Base-by-base conservation (phyloP, 495 filamentous ascomycete species). In the Lasiosphaeris hirsuta region DNA sequence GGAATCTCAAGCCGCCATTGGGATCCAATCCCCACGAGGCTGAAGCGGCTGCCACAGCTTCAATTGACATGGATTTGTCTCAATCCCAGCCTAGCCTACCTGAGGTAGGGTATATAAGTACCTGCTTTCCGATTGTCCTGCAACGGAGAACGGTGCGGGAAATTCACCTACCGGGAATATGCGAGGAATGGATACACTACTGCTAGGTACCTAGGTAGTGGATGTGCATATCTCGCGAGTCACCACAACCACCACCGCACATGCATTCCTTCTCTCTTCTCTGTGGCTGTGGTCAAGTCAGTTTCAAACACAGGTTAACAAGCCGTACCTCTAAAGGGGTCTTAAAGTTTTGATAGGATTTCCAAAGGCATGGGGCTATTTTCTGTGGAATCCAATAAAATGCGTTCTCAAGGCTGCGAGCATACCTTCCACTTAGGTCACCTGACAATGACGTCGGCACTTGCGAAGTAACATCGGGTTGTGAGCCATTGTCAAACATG, bases 401-500 rank as follows among this genome's bases (percentile, higher is more conserved):
- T 43, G 3, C n/a, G 18, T 13, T 13, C 6, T 11, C 15, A 9
- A 9, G 4, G 7, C 17, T 11, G 10, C 8, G 10, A 10, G 43
- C 7, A 6, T 45, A 15, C 43, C 43, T 45, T 13, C 10, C 17
- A 5, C 43, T 4, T 45, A 7, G 19, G 49, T 49, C 64, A 65
- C 50, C 61, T 64, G 64, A 37, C 59, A 45, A 67, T 70, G 68
- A 69, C 68, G 66, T 70, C 61, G 65, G 46, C 56, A 62, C 63
- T 59, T 62, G 55, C 54, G 54, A 49, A 10, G 13, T 14, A 51
- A 51, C 46, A n/a, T 23, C 36, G 8, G 18, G 47, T 11, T 34
- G 9, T 35, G 7, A n/a, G 45, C 35, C 36, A 33, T 53, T 42
- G 38, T 44, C 19, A 7, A 50, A 63, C 39, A 38, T 43, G 46